Evolutionary conservation across 2,329 filamentous ascomycete genomes (phyloP), one percentile per base, ranked within the genome.

Genomic region (Blastomyces percursus): DNA sequence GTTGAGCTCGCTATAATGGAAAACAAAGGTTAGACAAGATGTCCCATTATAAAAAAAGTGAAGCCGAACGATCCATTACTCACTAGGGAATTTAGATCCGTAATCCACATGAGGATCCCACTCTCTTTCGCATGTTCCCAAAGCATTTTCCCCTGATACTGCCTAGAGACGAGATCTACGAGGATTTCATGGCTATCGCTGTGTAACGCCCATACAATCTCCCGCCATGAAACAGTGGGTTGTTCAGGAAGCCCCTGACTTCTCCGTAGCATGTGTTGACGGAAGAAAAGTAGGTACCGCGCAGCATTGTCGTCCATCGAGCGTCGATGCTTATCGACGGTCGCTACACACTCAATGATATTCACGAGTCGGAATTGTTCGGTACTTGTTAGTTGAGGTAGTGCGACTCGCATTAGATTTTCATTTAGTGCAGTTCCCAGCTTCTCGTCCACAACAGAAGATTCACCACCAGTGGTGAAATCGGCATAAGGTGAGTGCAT

Each of bases 51-150:
- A 11, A 8, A 9, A 19, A 57, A 42, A 19, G 50, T 46, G 12
- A 24, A 40, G 42, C 2, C n/a, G 35, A 24, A 48, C 58, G 30
- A 30, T 54, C 56, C 24, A 30, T 54, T 57, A 73, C 86, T 74
- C 80, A 94, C 90, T 72, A 97, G 78, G 27, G 91, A 86, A 61
- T 82, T 83, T 21, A 81, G 75, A 73, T 96, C 92, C 0, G 86
- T 84, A 66, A 99, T 81, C 93, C 94, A 99, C 86, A 96, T 93
- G 71, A 96, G 96, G 62, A 97, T 82, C 12, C 94, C 94, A 67
- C 88, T 90, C 71, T 95, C 88, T 56, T 88, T 83, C 1, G 93
- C 94, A 69, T 92, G 83, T 66, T 88, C 84, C 94, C 94, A 99
- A 7, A 87, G 78, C 78, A 97, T 81, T 64, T 84, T 87, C 0